Conservation (phyloP, 202 grass and related monocot genomes). For the Elaeis oleifera region DNA sequence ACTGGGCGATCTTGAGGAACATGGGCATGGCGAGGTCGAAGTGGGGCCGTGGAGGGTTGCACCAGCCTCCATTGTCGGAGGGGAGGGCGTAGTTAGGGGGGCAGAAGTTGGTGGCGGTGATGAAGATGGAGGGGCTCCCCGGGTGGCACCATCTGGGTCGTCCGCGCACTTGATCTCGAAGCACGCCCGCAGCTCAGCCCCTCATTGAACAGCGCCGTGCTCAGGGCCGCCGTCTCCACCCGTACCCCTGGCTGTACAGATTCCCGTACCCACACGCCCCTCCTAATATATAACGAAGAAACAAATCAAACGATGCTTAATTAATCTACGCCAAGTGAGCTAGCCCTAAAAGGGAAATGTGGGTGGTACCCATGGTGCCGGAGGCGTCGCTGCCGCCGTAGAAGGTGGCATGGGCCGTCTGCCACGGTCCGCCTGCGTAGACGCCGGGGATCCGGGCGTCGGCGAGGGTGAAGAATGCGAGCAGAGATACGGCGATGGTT, state of each 20-base stretch:
- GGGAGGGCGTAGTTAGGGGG: constrained; percentile 50
- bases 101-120: constrained; percentile 62
- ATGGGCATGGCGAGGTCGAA: constrained; percentile 60
- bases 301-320: too few species aligned
- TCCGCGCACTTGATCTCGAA: constrained; percentile 37
- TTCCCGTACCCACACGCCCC: constrained; percentile 59
- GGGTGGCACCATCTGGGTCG: constrained; percentile 30
- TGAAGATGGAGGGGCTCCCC: constrained; percentile 35
- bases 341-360: not conserved
- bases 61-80: constrained; percentile 57
- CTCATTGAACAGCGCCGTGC: constrained; percentile 46
- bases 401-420: constrained; percentile 60
- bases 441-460: constrained; percentile 37
- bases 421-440: constrained; percentile 42
- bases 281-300: not conserved
- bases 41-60: constrained; percentile 49
- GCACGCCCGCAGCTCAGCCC: constrained; percentile 58
- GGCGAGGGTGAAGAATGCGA: too few species aligned
- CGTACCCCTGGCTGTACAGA: constrained; percentile 56
- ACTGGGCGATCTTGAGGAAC: constrained; percentile 52
- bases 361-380: constrained; percentile 47
- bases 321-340: too few species aligned
- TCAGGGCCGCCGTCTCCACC: constrained; percentile 42
- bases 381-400: constrained; percentile 49
- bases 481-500: too few species aligned